Evolutionary conservation across 2,329 filamentous ascomycete genomes (phyloP), one percentile per base, ranked within the genome.

Genomic region (Botryotinia convoluta): DNA sequence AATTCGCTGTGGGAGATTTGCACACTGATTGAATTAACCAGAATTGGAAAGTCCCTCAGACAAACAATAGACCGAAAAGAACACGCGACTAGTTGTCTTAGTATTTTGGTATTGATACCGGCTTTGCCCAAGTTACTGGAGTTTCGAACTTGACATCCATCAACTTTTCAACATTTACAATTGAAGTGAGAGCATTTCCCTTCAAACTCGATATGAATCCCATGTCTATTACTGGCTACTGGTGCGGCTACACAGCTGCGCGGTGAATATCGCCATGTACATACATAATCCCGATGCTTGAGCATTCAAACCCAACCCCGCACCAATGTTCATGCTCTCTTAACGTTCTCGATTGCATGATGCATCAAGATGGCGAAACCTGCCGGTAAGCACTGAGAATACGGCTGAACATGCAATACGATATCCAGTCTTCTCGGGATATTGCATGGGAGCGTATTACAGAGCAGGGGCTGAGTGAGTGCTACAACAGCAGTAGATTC

Each of bases 341-440:
- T 37, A n/a, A 18, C 10, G 6, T 39, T 51, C 37, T 48, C 26
- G 8, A 54, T 29, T 20, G 12, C n/a, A 67, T 54, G 45, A 35
- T 68, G 64, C 45, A 68, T n/a, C 22, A 8, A 39, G 44, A 35
- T 54, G 44, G 44, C 63, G 32, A 37, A 51, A 67, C 18, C 44
- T 35, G 35, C 64, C 45, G 64, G 45, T 54, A 20, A 51, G 63
- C 63, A 35, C 14, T 29, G 16, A n/a, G 26, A 42, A 57, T 37
- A 68, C 37, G 65, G 48, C 65, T 57, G 65, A 32, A 57, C 39
- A 48, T 68, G 48, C 65, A 68, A 26, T 22, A 32, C 35, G 48
- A 37, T 42, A 42, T 68, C 29, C 48, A 48, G 65, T 32, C 10
- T 51, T 57, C 48, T 68, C 65, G 65, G 65, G 65, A 57, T 7